These are phyloP conservation scores for Stentor coeruleus DNA, from an alignment of 73 alveolate species.

Conservation along the genomic window DNA sequence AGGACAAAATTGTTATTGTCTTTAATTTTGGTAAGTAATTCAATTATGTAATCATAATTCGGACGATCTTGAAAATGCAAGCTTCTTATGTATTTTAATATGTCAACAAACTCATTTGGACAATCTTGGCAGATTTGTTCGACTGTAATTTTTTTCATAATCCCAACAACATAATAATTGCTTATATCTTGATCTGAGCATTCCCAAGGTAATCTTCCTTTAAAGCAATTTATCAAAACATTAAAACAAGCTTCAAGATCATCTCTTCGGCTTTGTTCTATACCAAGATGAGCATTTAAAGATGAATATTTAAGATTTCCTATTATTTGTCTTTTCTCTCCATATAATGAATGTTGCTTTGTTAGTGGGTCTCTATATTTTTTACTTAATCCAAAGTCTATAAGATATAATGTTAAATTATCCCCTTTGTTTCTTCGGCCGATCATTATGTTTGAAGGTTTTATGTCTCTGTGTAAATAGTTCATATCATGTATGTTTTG, in stretches of 20 bases:
- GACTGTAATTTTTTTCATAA: not conserved
- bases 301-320: not conserved
- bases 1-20: no score
- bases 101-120: not conserved
- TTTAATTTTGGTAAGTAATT: not conserved
- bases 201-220: not conserved
- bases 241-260: not conserved
- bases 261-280: not conserved
- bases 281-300: not conserved
- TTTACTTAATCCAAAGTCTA: not conserved
- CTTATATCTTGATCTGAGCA: not conserved
- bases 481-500: slow-evolving; percentile 59
- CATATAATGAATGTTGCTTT: not conserved
- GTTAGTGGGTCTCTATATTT: not conserved
- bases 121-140: not conserved
- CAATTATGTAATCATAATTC: not conserved
- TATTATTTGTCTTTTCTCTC: not conserved
- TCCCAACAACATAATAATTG: not conserved
- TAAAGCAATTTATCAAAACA: no score
- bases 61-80: not conserved
- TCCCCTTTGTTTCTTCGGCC: slow-evolving; percentile 18
- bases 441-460: slow-evolving; percentile 64
- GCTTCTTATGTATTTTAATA: not conserved
- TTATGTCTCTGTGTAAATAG: slow-evolving; percentile 64
- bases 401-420: not conserved